phyloP scores from a whole-genome alignment of 345 rosid genomes.

The Citrus glauca region DNA sequence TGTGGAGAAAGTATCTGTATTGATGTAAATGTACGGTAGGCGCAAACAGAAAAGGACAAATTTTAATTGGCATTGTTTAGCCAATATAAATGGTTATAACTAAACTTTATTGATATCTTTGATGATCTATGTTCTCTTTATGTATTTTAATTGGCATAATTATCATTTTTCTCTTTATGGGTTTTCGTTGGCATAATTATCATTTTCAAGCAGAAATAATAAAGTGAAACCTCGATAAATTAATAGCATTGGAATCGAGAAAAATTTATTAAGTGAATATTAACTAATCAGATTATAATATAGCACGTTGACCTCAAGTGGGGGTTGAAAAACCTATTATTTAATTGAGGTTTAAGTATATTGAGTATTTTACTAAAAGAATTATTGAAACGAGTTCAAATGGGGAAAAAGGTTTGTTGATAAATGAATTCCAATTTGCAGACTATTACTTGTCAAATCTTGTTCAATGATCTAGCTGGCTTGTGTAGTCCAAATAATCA shows the following conservation, averaged over 20 bases:
- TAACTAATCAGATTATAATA: too few species aligned
- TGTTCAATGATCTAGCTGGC: not conserved
- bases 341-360: too few species aligned
- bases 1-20: not conserved
- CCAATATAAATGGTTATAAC: not conserved
- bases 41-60: not conserved
- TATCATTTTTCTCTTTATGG: not conserved
- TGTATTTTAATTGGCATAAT: not conserved
- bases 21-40: not conserved
- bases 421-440: not conserved
- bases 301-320: too few species aligned
- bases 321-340: too few species aligned
- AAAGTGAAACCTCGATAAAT: too few species aligned
- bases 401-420: not conserved
- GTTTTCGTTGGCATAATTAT: not conserved
- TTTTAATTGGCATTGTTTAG: not conserved
- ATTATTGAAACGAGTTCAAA: not conserved
- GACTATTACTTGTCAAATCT: conserved; percentile 1
- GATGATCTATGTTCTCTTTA: not conserved
- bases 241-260: too few species aligned
- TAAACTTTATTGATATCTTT: not conserved
- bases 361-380: not conserved
- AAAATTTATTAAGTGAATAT: too few species aligned
- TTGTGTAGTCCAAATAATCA: not conserved
- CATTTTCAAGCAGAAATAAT: not conserved